Evolutionary conservation across 305 asterid genomes (phyloP), one percentile per base, ranked within the genome.

Genomic region (Nicotiana rustica): DNA sequence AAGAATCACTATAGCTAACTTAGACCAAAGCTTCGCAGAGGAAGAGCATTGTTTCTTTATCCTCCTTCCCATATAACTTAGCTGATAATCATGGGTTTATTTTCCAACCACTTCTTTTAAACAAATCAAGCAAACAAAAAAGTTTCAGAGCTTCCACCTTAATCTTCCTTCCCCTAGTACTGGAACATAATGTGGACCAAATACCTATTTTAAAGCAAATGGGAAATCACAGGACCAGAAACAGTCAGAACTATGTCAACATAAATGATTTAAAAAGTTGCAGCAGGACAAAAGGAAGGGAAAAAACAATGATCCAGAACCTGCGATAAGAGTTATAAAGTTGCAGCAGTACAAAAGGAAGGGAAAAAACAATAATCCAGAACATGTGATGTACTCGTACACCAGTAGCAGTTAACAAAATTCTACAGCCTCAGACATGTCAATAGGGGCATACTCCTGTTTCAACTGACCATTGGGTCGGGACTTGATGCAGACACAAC

Each of bases 381-480:
- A 68, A 67, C 47, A 31, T 36, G 21, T 12, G 6, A 67, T 33
- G 8, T 36, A 31, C 18, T 1, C 14, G 47, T 67, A 29, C 15
- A 67, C 21, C 19, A 66, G 31, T 15, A 68, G 9, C 8, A n/a
- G 29, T 6, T 17, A n/a, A 36, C 1, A 17, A 36, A 8, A 17
- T 68, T 68, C 76, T 35, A 67, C 29, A 67, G 3, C 55, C 14
- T 19, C 67, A 61, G 3, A 61, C 33, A 68, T 36, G 55, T 17
- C 4, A n/a, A 36, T 17, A 36, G 31, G 77, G 31, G 17, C 2
- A 69, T n/a, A 15, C 33, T 68, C 56, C 8, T n/a, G 10, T 69
- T 89, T 86, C 59, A 89, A 81, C 87, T 87, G 85, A 85, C 89
- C 97, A 92, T 93, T 10, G 95, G 95, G 49, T 88, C 95, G 2